These are phyloP conservation scores for Podospora pseudopauciseta DNA, from an alignment of 495 filamentous ascomycete genomes.

Conservation along the genomic window DNA sequence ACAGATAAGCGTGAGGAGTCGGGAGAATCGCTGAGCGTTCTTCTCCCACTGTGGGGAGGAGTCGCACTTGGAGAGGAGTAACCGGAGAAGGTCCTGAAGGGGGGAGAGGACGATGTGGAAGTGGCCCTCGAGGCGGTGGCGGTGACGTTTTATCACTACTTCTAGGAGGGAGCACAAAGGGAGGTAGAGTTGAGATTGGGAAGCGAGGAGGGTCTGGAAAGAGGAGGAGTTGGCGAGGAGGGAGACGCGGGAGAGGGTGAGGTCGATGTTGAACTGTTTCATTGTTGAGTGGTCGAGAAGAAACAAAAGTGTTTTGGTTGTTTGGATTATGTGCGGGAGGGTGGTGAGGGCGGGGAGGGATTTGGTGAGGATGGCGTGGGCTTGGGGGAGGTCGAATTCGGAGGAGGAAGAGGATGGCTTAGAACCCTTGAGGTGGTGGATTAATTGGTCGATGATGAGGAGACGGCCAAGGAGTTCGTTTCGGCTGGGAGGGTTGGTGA, in stretches of 20 bases:
- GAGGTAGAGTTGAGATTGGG: constrained; percentile 42
- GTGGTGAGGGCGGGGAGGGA: constrained; percentile 7
- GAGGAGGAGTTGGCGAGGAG: constrained; percentile 45
- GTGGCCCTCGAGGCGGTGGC: constrained; percentile 47
- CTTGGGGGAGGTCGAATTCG: constrained; percentile 30
- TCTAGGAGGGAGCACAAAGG: constrained; percentile 61
- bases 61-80: constrained; percentile 47
- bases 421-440: constrained; percentile 26
- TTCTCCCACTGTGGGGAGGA: constrained; percentile 29
- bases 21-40: constrained; percentile 61
- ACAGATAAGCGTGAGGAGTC: constrained; percentile 72
- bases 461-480: constrained; percentile 16
- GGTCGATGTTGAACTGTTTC: constrained; percentile 68
- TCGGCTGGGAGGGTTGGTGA: constrained; percentile 5
- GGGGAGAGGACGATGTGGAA: constrained; percentile 65
- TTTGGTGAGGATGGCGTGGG: constrained; percentile 30
- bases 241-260: constrained; percentile 55
- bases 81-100: constrained; percentile 60
- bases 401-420: constrained; percentile 2
- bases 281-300: constrained; percentile 58
- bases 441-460: constrained; percentile 25
- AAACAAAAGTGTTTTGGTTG: constrained; percentile 51
- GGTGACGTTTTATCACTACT: constrained; percentile 50
- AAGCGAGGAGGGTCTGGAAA: not conserved
- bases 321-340: constrained; percentile 51